Evolutionary conservation across 2,329 filamentous ascomycete species (phyloP), one percentile per base, ranked within the genome.

Genomic region (Westerdykella sp.): DNA sequence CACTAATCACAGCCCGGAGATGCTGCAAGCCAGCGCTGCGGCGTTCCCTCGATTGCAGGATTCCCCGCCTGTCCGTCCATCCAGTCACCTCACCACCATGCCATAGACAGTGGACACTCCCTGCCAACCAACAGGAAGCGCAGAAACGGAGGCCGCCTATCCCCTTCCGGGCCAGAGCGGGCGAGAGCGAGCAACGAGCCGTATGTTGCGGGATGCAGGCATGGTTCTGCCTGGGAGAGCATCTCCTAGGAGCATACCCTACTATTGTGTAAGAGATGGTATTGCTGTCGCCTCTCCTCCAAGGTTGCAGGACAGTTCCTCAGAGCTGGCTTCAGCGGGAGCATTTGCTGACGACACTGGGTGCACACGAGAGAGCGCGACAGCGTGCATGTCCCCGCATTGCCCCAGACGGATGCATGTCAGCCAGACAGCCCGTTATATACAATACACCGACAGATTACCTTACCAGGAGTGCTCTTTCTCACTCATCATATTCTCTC

Each of bases 361-460:
- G 7, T 9, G 25, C 11, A 28, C 18, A 28, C 2, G 11, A 28
- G 25, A 9, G 25, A 50, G 44, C 39, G 14, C 4, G 34, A 21
- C 3, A 21, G 34, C 34, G 11, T 10, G 34, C 34, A 15, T 35
- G 14, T 35, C 34, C 34, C 34, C 14, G 34, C 3, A 35, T 21
- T 15, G 34, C 14, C 14, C 34, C 14, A 35, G 34, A 21, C 34
- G 14, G 14, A 10, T 6, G 14, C 34, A 35, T 35, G 34, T 15
- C 34, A 15, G 34, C 18, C 14, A 21, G 14, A n/a, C 41, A 53
- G 47, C 52, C 54, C 45, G 50, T 56, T 55, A 55, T 53, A 53
- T 55, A 53, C 25, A 42, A 42, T 45, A 48, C 50, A 41, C 16
- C 48, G 49, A 55, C 54, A 56, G 50, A 60, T 60, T 54, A 53